These are phyloP conservation scores for Fusarium sp. DNA, from an alignment of 2,329 filamentous ascomycete species.

Conservation along the genomic window DNA sequence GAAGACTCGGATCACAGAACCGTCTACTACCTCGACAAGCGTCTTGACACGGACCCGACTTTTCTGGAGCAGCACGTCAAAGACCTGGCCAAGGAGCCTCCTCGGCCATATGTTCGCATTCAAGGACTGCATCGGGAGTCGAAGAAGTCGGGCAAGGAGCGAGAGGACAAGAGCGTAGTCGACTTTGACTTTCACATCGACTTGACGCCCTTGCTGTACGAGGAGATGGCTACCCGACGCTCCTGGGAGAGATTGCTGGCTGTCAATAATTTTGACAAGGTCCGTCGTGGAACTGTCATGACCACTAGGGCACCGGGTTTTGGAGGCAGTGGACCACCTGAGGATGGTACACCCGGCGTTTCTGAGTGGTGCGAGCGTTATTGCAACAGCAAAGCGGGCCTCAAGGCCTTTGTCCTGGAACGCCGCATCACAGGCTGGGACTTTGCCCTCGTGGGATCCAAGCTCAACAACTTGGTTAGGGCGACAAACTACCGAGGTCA, in stretches of 20 bases:
- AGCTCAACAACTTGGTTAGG: conserved; percentile 68
- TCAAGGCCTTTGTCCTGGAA: conserved; percentile 68
- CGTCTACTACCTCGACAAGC: conserved; percentile 58
- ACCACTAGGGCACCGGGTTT: conserved; percentile 63
- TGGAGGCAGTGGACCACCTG: conserved; percentile 43
- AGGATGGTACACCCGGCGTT: conserved; percentile 49
- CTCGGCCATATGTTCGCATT: conserved; percentile 65
- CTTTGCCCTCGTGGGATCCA: conserved; percentile 60
- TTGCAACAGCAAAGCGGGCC: conserved; percentile 66
- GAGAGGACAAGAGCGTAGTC: conserved; percentile 59
- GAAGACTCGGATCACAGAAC: conserved; percentile 49
- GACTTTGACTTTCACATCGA: conserved; percentile 72
- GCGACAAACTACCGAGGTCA: conserved; percentile 76
- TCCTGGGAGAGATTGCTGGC: conserved; percentile 62
- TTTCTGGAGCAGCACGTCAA: conserved; percentile 59
- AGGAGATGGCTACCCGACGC: conserved; percentile 53
- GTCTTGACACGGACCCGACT: conserved; percentile 58
- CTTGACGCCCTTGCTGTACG: conserved; percentile 68
- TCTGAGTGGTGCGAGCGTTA: conserved; percentile 77
- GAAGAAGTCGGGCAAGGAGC: conserved; percentile 58
- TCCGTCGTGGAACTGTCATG: conserved; percentile 73
- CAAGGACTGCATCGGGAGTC: conserved; percentile 65
- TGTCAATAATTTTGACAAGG: conserved; percentile 69
- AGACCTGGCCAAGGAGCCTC: conserved; percentile 60
- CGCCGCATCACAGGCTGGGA: conserved; percentile 72